phyloP scores from a whole-genome alignment of 257 asterid species.

The Paulownia fortunei region DNA sequence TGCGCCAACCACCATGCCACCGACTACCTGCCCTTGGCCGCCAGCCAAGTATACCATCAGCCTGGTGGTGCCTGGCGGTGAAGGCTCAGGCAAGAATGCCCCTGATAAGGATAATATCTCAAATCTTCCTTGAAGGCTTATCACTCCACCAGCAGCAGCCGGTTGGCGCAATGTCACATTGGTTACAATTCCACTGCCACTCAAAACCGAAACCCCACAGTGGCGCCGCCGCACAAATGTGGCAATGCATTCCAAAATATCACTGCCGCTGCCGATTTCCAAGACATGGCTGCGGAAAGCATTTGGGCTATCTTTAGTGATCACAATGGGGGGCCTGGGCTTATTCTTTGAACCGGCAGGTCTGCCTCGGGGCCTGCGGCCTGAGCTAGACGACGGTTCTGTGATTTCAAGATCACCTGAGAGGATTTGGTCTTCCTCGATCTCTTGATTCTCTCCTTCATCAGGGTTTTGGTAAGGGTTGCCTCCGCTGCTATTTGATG shows the following conservation, averaged over 20 bases:
- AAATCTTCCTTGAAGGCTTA: slow-evolving; percentile 61
- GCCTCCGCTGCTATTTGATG: slow-evolving; percentile 40
- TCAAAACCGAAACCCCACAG: slow-evolving; percentile 70
- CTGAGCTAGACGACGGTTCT: slow-evolving; percentile 49
- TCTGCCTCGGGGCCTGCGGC: slow-evolving; percentile 69
- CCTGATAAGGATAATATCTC: slow-evolving; percentile 72
- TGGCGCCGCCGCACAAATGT: slow-evolving; percentile 58
- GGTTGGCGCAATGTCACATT: slow-evolving; percentile 66
- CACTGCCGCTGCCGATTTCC: slow-evolving; percentile 64
- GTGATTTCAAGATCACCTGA: slow-evolving; percentile 44
- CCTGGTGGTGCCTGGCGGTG: slow-evolving; percentile 60
- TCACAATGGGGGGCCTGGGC: slow-evolving; percentile 65
- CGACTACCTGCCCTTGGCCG: slow-evolving; percentile 83
- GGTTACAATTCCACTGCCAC: slow-evolving; percentile 63
- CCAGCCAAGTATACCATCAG: slow-evolving; percentile 70
- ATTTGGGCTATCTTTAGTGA: slow-evolving; percentile 73
- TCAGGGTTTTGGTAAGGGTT: slow-evolving; percentile 51
- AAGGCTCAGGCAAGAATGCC: slow-evolving; percentile 63
- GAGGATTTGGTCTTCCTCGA: slow-evolving; percentile 42
- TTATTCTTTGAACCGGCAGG: slow-evolving; percentile 75
- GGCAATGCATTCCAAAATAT: slow-evolving; percentile 54
- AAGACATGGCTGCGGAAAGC: slow-evolving; percentile 73
- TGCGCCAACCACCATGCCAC: slow-evolving; percentile 66
- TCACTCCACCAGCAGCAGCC: slow-evolving; percentile 54
- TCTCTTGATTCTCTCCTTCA: slow-evolving; percentile 37